Base-by-base conservation (phyloP, 169 alveolate genomes). In the Cryptosporidium ubiquitum region DNA sequence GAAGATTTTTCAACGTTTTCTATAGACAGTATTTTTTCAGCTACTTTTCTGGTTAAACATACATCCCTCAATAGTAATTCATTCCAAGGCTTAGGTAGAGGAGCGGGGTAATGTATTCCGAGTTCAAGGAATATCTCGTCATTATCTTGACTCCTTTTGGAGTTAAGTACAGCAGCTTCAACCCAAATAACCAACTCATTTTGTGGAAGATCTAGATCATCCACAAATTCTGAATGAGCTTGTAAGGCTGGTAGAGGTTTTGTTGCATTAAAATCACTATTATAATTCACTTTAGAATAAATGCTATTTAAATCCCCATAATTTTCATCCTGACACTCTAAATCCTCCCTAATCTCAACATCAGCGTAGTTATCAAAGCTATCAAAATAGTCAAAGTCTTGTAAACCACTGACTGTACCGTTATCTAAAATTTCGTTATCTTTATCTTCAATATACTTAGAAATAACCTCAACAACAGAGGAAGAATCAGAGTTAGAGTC, bases 141-240 rank as follows among this genome's bases (percentile, higher is more conserved):
- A 12, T 26, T n/a, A 14, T 79, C 37, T 10, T 33, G 23, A 26
- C 64, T 33, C 26, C 68, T 42, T 47, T 37, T 37, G 29, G 89
- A 58, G 47, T 16, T 42, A 26, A 79, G 10, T 26, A 79, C 89
- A 31, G 74, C 89, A 14, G 79, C 89, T n/a, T 79, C 89, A 14
- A 79, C 75, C 89, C 89, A 79, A 39, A 79, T 40, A 1, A 40
- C 66, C 37, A 55, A 47, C 20, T 47, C 55, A 47, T 47, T 12
- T 47, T 47, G 20, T 47, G 55, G 55, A 5, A 14, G 55, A 47
- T 47, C 2, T 14, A 47, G 12, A 14, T 47, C 55, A 47, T 14
- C 16, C 12, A 26, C 35, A 26, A 5, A 0, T 0, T n/a, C 66
- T 16, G 66, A 55, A 55, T 55, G 10, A 26, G 37, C 26, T 26